Conservation (phyloP, 2,329 filamentous ascomycete genomes). For the Sphaerulina vaccinii region DNA sequence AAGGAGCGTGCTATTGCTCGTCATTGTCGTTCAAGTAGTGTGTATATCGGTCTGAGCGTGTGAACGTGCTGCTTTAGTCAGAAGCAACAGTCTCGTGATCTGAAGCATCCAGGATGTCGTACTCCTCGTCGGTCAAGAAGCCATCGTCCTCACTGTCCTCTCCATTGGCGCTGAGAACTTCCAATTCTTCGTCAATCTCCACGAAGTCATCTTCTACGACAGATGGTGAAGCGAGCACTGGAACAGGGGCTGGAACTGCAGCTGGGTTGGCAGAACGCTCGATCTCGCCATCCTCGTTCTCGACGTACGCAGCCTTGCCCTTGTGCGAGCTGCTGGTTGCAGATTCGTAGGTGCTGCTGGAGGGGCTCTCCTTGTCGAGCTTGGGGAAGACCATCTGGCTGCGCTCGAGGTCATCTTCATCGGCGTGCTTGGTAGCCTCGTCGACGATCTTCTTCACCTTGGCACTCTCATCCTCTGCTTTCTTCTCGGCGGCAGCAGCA, state of each 20-base stretch:
- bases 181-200: constrained; percentile 55
- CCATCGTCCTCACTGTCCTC: constrained; percentile 67
- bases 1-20: not conserved
- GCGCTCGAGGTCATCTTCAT: constrained; percentile 32
- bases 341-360: constrained; percentile 73
- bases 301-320: constrained; percentile 53
- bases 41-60: constrained; percentile 6
- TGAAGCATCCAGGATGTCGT: constrained; percentile 92
- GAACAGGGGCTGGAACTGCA: constrained; percentile 15
- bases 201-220: constrained; percentile 43
- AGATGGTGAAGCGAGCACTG: constrained; percentile 29
- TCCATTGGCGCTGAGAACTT: constrained; percentile 47
- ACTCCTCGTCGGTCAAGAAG: constrained; percentile 96
- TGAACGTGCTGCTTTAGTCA: constrained; percentile 1
- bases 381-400: constrained; percentile 96
- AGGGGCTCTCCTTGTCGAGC: constrained; percentile 88
- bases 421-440: constrained; percentile 38
- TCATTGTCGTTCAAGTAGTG: not conserved
- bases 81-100: constrained; percentile 67
- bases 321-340: constrained; percentile 35
- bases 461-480: constrained; percentile 29
- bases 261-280: constrained; percentile 38
- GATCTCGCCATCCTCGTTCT: constrained; percentile 60
- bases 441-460: constrained; percentile 35
- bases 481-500: constrained; percentile 31